These are phyloP conservation scores for Phytophthora sojae DNA, from an alignment of 352 stramenopile genomes.

Conservation along the genomic window DNA sequence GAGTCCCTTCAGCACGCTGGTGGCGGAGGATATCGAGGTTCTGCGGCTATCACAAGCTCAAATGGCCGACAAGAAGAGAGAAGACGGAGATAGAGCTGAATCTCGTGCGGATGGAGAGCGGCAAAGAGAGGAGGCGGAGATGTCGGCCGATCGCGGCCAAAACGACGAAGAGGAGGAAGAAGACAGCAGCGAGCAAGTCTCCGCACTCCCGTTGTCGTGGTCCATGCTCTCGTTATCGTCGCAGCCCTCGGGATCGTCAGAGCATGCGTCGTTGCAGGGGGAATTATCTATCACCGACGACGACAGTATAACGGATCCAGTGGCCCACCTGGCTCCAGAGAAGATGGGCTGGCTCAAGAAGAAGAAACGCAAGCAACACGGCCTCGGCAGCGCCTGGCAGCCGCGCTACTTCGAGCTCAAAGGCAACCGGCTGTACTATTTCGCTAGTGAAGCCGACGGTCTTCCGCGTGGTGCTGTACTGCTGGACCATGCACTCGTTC, in stretches of 20 bases:
- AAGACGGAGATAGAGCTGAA: neutral
- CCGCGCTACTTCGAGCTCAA: slow-evolving; percentile 85
- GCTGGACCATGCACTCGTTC: slow-evolving; percentile 72
- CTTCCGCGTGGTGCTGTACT: slow-evolving; percentile 77
- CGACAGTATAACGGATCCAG: slow-evolving; percentile 25
- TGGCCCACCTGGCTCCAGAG: slow-evolving; percentile 43
- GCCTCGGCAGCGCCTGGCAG: slow-evolving; percentile 76
- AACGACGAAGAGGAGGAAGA: slow-evolving; percentile 34
- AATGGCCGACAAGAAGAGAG: slow-evolving; percentile 17
- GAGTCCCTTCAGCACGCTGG: slow-evolving; percentile 36
- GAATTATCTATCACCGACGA: slow-evolving; percentile 29
- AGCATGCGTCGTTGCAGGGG: slow-evolving; percentile 37
- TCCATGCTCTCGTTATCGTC: slow-evolving; percentile 75
- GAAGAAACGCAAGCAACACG: slow-evolving; percentile 79
- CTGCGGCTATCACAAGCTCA: slow-evolving; percentile 31
- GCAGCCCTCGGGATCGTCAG: slow-evolving; percentile 39
- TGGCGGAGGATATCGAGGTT: slow-evolving; percentile 33
- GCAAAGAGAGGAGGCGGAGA: slow-evolving; percentile 6
- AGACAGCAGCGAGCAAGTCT: slow-evolving; percentile 45
- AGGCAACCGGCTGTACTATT: slow-evolving; percentile 84
- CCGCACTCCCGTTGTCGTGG: slow-evolving; percentile 57
- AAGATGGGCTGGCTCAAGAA: slow-evolving; percentile 87
- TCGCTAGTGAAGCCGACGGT: slow-evolving; percentile 73
- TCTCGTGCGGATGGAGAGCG: neutral
- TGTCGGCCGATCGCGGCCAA: slow-evolving; percentile 3